A percentile compares a stretch with the other conserved stretches of the same genome.
Evolutionary conservation across 2,329 filamentous ascomycete species (phyloP).

Genomic region (Colletotrichum neosansevieriae): DNA sequence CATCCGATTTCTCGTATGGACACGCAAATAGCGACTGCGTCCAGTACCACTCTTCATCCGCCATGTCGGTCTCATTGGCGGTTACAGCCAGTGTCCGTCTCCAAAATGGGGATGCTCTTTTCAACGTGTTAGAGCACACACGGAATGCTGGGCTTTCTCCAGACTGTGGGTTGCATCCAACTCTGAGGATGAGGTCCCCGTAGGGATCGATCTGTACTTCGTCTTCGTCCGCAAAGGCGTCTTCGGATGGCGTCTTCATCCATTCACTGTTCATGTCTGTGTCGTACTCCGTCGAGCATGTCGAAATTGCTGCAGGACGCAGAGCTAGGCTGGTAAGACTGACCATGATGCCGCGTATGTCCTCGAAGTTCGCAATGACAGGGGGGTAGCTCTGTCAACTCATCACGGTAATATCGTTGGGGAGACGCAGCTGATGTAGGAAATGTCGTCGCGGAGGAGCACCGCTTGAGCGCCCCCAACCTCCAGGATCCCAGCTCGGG

Average conservation of each 20-base stretch:
- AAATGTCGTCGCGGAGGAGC: background rate
- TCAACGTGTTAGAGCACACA: constrained; percentile 27
- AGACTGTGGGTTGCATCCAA: background rate
- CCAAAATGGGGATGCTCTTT: constrained; percentile 34
- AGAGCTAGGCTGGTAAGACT: constrained; percentile 7
- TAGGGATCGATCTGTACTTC: constrained; percentile 28
- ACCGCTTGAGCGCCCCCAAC: constrained; percentile 2
- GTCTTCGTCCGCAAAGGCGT: constrained; percentile 10
- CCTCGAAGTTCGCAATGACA: background rate
- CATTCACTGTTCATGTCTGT: constrained; percentile 31
- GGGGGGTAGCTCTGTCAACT: background rate
- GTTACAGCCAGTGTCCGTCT: constrained; percentile 20
- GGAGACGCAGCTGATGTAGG: constrained; percentile 17
- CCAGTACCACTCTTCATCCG: constrained; percentile 12
- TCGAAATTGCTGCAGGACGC: background rate
- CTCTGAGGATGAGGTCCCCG: constrained; percentile 20
- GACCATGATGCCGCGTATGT: constrained; percentile 6
- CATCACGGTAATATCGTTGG: background rate
- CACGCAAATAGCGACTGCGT: constrained; percentile 24
- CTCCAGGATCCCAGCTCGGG: constrained; percentile 11
- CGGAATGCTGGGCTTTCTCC: constrained; percentile 21
- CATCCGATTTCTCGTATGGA: constrained; percentile 22
- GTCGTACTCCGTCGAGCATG: constrained; percentile 3
- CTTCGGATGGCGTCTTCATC: constrained; percentile 25
- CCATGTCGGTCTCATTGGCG: background rate